Evolutionary conservation across 306 rosid species (phyloP).

Genomic region (Medicago ruthenica): DNA sequence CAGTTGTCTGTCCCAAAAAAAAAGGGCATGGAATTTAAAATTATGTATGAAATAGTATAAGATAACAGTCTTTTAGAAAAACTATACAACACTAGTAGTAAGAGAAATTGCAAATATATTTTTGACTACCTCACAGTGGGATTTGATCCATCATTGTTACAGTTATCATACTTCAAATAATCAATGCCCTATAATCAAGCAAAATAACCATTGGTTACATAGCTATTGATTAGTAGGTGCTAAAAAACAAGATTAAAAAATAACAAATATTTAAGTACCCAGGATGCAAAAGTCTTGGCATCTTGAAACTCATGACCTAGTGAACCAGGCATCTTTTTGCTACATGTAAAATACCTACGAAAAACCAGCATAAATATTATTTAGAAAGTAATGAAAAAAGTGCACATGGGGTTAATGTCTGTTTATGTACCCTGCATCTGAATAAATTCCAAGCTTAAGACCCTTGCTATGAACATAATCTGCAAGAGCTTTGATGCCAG

Average conservation of each 20-base stretch:
- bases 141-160: constrained; percentile 69
- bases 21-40: constrained; percentile 14
- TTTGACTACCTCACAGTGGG: constrained; percentile 77
- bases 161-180: constrained; percentile 97
- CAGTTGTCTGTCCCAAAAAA: no score
- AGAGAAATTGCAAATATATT: not conserved
- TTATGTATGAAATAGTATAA: not conserved
- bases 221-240: not conserved
- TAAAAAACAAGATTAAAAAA: not conserved
- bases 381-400: not conserved
- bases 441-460: constrained; percentile 92
- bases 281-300: constrained; percentile 89
- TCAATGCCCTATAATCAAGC: constrained; percentile 76
- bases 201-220: not conserved
- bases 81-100: not conserved
- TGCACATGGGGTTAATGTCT: not conserved
- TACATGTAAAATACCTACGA: constrained; percentile 85
- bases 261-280: constrained; percentile 58
- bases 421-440: constrained; percentile 87
- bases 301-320: constrained; percentile 92
- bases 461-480: constrained; percentile 93
- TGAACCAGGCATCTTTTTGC: constrained; percentile 95
- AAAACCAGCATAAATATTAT: not conserved
- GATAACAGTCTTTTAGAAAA: not conserved
- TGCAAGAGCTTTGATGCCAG: constrained; percentile 90